Conservation (phyloP, 768 basidiomycete genomes). For the Macrolepiota albuminosa region DNA sequence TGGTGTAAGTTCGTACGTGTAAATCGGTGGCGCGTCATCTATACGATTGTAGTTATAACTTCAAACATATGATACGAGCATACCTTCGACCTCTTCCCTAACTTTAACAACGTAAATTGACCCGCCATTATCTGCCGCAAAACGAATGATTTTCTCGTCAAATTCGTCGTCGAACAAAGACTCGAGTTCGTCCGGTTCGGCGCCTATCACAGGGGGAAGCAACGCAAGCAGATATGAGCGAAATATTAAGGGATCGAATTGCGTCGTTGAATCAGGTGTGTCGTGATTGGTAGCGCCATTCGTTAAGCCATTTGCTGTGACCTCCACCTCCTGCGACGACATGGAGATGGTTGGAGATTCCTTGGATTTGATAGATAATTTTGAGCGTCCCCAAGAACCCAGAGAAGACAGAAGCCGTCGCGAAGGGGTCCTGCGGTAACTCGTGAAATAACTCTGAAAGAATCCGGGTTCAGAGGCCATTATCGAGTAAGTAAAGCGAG, state of each 20-base stretch:
- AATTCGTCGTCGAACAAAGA: slow-evolving; percentile 70
- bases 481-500: background rate
- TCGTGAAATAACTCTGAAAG: slow-evolving; percentile 25
- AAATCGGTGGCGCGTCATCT: slow-evolving; percentile 67
- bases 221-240: slow-evolving; percentile 65
- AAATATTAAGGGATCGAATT: slow-evolving; percentile 70
- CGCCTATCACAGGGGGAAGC: slow-evolving; percentile 81
- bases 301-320: slow-evolving; percentile 20
- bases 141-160: slow-evolving; percentile 68
- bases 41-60: slow-evolving; percentile 11
- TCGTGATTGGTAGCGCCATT: slow-evolving; percentile 25
- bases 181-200: slow-evolving; percentile 57
- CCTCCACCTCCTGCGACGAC: slow-evolving; percentile 21
- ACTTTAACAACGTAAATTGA: slow-evolving; percentile 82
- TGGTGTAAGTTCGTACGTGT: slow-evolving; percentile 63
- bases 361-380: slow-evolving; percentile 9
- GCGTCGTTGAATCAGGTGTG: slow-evolving; percentile 21
- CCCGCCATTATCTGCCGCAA: slow-evolving; percentile 70
- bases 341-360: slow-evolving; percentile 10
- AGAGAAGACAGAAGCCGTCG: slow-evolving; percentile 16
- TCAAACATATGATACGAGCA: slow-evolving; percentile 14
- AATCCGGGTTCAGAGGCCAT: slow-evolving; percentile 20
- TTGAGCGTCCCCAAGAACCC: slow-evolving; percentile 15
- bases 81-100: slow-evolving; percentile 72
- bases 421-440: slow-evolving; percentile 21